Conservation (phyloP, 352 stramenopile species). For the Pythium rishiriense region DNA sequence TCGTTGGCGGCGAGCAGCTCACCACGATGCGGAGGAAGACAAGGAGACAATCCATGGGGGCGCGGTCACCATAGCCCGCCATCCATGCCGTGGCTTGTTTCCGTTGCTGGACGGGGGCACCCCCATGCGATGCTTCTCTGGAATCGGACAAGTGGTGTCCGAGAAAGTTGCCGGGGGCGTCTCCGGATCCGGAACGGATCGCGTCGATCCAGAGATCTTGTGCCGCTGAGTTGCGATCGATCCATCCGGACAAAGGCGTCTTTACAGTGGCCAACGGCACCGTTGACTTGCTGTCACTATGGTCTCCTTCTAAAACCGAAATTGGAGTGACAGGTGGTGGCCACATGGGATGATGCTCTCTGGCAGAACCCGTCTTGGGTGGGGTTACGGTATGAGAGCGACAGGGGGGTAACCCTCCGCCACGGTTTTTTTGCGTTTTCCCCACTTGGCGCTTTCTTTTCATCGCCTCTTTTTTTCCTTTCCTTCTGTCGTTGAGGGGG, state of each 20-base stretch:
- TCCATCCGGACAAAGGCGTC: constrained; percentile 5
- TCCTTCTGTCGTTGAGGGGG: constrained; percentile 11
- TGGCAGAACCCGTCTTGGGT: constrained; percentile 11
- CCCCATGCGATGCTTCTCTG: background rate
- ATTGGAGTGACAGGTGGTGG: constrained; percentile 15
- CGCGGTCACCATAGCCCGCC: too few species aligned
- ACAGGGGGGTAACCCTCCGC: constrained; percentile 3
- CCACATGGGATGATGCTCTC: constrained; percentile 11
- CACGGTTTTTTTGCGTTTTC: constrained; percentile 18
- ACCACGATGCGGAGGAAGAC: background rate
- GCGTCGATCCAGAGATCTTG: background rate
- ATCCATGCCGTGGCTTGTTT: too few species aligned
- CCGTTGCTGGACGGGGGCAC: too few species aligned
- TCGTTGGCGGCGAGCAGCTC: background rate
- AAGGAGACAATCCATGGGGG: too few species aligned
- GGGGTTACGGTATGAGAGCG: constrained; percentile 3
- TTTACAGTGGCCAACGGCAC: background rate
- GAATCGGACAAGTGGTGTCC: background rate
- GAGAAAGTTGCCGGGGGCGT: too few species aligned
- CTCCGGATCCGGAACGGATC: background rate
- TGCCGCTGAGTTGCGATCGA: background rate
- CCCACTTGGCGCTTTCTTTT: background rate
- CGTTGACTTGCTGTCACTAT: background rate
- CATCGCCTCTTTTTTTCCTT: constrained; percentile 12
- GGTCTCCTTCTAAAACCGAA: constrained; percentile 17